Percentiles rank a stretch among this genome's conserved stretches.
phyloP scores from a whole-genome alignment of 441 rosid species.

The Pelargonium australe region DNA sequence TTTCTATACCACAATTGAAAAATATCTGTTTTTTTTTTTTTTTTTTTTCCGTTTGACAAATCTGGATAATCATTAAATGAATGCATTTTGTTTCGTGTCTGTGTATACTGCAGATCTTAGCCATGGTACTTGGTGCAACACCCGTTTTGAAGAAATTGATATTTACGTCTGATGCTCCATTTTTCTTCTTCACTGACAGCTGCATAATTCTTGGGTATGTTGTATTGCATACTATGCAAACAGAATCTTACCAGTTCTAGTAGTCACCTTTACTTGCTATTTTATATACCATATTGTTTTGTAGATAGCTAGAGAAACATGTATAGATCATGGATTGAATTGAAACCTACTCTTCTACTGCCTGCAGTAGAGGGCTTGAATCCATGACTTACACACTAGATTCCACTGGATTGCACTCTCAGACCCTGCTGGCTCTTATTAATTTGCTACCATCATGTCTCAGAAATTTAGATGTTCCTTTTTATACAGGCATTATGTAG shows the following conservation, averaged over 20 bases:
- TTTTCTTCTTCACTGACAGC: conserved; percentile 95
- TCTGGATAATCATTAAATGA: not conserved
- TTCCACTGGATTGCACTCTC: too few species aligned
- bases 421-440: too few species aligned
- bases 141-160: conserved; percentile 73
- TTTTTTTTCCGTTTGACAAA: not conserved
- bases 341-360: too few species aligned
- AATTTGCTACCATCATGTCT: too few species aligned
- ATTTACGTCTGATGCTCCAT: conserved; percentile 74
- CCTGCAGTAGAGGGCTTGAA: too few species aligned
- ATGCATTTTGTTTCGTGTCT: not conserved
- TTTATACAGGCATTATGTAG: too few species aligned
- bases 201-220: conserved; percentile 94
- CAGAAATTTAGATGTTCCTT: too few species aligned
- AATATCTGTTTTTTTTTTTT: not conserved
- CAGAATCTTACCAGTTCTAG: not conserved
- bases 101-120: conserved; percentile 57
- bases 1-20: not conserved
- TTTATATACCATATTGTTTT: too few species aligned
- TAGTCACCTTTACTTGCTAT: too few species aligned
- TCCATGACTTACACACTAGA: too few species aligned
- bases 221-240: not conserved
- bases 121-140: conserved; percentile 70
- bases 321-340: too few species aligned
- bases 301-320: too few species aligned